phyloP scores from a whole-genome alignment of 306 rosid species.

The Quercus bicolor region DNA sequence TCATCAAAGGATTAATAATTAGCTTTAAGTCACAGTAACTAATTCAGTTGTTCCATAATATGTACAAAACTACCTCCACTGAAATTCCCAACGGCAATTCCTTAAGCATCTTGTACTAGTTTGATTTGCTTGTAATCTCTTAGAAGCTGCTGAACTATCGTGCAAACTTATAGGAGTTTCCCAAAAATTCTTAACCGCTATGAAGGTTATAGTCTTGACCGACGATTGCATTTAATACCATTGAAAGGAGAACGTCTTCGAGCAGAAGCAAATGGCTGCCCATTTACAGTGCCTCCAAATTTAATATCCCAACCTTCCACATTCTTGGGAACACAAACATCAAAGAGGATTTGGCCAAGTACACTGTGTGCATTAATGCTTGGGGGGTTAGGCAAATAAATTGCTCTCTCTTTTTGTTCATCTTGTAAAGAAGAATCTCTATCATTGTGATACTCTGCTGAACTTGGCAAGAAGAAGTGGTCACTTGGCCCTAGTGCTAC shows the following conservation, averaged over 20 bases:
- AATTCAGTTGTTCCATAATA: background rate
- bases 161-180: constrained; percentile 9
- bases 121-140: constrained; percentile 19
- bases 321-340: constrained; percentile 69
- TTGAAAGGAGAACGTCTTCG: constrained; percentile 46
- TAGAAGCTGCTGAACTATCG: constrained; percentile 12
- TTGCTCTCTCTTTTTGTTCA: constrained; percentile 49
- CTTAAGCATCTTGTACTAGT: background rate
- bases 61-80: constrained; percentile 4
- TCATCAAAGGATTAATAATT: constrained; percentile 1
- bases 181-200: constrained; percentile 1
- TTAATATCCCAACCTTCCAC: constrained; percentile 77
- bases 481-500: constrained; percentile 59
- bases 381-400: constrained; percentile 42
- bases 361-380: constrained; percentile 62
- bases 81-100: constrained; percentile 10
- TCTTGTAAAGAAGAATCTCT: constrained; percentile 32
- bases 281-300: constrained; percentile 52
- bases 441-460: constrained; percentile 36
- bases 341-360: constrained; percentile 62
- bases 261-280: constrained; percentile 62
- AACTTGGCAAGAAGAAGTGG: constrained; percentile 67
- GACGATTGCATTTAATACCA: constrained; percentile 55
- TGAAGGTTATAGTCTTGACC: constrained; percentile 58
- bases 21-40: constrained; percentile 16